phyloP scores from a whole-genome alignment of 2,329 filamentous ascomycete genomes.

The Trichoderma citrinoviride region DNA sequence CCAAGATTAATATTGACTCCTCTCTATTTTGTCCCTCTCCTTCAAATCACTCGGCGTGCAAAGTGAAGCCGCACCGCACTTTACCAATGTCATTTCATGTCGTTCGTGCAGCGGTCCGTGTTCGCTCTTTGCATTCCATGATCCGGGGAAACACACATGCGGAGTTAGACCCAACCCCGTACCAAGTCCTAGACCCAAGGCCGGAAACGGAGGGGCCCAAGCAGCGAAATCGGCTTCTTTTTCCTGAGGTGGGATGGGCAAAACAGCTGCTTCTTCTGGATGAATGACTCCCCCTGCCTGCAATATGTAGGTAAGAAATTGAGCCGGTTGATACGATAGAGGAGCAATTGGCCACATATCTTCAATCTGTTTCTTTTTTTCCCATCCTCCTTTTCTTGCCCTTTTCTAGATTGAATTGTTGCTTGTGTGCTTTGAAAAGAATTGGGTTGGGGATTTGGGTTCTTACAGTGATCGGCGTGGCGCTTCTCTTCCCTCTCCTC shows the following conservation, averaged over 20 bases:
- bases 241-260: too few relatives aligned
- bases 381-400: neutral
- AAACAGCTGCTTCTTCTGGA: neutral
- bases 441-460: neutral
- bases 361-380: neutral
- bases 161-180: too few relatives aligned
- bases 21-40: too few relatives aligned
- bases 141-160: too few relatives aligned
- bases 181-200: too few relatives aligned
- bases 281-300: neutral
- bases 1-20: too few relatives aligned
- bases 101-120: too few relatives aligned
- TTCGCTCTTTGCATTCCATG: too few relatives aligned
- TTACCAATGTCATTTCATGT: too few relatives aligned
- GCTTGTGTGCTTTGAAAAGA: neutral
- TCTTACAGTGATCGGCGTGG: slow-evolving; percentile 17
- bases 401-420: neutral
- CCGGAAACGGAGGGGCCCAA: neutral
- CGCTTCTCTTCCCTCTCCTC: neutral
- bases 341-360: neutral
- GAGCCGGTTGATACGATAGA: neutral
- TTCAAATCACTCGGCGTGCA: too few relatives aligned
- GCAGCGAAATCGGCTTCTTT: neutral
- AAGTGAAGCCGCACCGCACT: too few relatives aligned
- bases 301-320: neutral